Conservation (phyloP, 169 alveolate species). For the Plasmodium cynomolgi region DNA sequence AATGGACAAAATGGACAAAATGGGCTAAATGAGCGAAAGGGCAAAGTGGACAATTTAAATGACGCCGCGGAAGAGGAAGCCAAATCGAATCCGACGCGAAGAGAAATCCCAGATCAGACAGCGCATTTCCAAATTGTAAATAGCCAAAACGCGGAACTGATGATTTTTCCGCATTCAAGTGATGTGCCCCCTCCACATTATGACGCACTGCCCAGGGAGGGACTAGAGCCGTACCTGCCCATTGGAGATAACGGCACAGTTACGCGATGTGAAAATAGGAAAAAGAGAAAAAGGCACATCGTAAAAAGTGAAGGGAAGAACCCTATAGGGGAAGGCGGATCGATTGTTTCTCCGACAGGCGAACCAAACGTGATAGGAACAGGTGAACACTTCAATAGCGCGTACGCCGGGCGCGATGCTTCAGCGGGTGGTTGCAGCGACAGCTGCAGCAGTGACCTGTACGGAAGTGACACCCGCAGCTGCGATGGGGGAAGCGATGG, state of each 20-base stretch:
- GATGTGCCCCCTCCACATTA: not conserved
- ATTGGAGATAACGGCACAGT: not conserved
- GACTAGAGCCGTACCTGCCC: not conserved
- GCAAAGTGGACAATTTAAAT: not conserved
- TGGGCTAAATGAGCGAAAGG: too few species aligned
- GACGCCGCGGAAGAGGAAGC: not conserved
- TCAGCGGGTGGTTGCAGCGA: not conserved
- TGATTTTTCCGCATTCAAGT: not conserved
- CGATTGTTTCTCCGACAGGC: too few species aligned
- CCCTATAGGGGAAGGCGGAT: not conserved
- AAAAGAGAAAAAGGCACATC: conserved; percentile 7
- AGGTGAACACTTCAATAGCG: not conserved
- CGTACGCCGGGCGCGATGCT: not conserved
- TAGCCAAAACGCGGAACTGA: not conserved
- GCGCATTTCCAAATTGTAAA: not conserved
- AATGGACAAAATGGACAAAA: not conserved
- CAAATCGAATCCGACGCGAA: not conserved
- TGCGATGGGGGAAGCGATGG: not conserved
- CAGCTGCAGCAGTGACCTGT: not conserved
- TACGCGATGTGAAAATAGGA: not conserved
- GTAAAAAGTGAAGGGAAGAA: not conserved
- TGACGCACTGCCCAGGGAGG: not conserved
- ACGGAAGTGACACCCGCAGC: not conserved
- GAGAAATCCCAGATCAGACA: not conserved
- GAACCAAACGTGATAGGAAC: not conserved